Base-by-base conservation (phyloP, 164 flowering plant genomes). In the Amborella trichopoda region DNA sequence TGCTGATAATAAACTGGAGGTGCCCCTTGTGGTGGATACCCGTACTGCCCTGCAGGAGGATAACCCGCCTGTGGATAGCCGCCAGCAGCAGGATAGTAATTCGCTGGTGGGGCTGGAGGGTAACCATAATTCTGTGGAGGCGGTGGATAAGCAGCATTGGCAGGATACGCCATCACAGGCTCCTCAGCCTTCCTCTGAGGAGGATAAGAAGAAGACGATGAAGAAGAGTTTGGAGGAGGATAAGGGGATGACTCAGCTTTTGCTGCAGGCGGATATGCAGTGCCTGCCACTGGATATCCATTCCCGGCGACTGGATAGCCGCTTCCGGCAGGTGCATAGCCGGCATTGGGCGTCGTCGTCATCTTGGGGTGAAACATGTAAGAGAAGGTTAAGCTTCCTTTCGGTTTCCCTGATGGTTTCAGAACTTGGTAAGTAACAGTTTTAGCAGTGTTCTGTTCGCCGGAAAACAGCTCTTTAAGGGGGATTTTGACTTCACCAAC, bases 401-500 rank as follows among this genome's bases (percentile, higher is more conserved):
- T 70, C 14, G 80, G 60, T 27, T 69, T 73, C 3, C 90, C 84
- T 10, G 62, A 53, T 2, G 79, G 71, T 22, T 53, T 72, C n/a
- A 63, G 54, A 25, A 81, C 82, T 61, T 70, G 74, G 48, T 79
- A 79, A 27, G 57, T 68, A 47, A 70, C 69, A 41, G 53, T 61
- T 48, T 60, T 50, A 12, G 45, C 13, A 18, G 62, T 0, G 6
- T 59, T 45, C 5, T 36, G 63, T n/a, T 26, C 53, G 5, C 48
- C 60, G 13, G 28, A 43, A 17, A 81, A 56, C 18, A 81, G 70
- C 41, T 84, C 94, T 28, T 70, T 75, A 52, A 81, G 23, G 4
- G 84, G 82, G 0, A 84, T 73, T 37, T 61, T 53, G 18, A 78
- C 86, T 28, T 68, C 71, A 2, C 94, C 87, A 27, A 81, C 50